These are phyloP conservation scores for Sporobolomyces roseus DNA, from an alignment of 768 basidiomycete genomes.

Conservation along the genomic window DNA sequence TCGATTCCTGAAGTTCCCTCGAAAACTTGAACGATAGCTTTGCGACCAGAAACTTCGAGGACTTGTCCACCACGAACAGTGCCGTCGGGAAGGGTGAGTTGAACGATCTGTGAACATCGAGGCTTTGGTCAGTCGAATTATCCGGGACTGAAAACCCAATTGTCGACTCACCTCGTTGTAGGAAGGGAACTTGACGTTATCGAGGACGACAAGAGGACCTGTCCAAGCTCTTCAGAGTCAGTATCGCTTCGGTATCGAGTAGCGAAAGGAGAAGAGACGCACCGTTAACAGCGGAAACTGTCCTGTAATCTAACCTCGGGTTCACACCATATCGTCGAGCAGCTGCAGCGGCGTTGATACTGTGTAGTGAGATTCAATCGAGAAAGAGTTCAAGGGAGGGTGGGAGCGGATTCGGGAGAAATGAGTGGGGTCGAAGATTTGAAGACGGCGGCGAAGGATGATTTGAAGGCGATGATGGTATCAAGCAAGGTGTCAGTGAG, in stretches of 20 bases:
- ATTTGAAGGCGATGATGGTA: no score
- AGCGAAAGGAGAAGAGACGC: background rate
- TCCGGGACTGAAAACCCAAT: no score
- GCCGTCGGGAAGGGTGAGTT: constrained; percentile 90
- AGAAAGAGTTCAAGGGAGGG: background rate
- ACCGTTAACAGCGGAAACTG: constrained; percentile 97
- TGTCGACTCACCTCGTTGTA: constrained; percentile 79
- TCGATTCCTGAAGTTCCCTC: constrained; percentile 97
- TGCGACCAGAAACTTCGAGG: constrained; percentile 95
- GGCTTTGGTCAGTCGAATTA: no score
- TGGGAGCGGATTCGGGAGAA: background rate
- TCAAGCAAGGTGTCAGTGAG: background rate
- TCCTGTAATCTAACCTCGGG: constrained; percentile 68
- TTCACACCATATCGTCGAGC: constrained; percentile 37
- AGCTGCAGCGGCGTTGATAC: constrained; percentile 41
- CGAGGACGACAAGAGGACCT: constrained; percentile 86
- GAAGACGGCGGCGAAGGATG: no score
- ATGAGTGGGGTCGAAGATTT: background rate
- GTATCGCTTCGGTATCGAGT: background rate
- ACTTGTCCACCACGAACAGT: constrained; percentile 94
- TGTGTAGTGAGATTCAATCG: background rate
- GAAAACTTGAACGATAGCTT: constrained; percentile 98
- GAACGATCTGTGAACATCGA: constrained; percentile 59
- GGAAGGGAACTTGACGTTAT: constrained; percentile 99
- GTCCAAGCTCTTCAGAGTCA: background rate